Conservation (phyloP, 1,284 basidiomycete species). For the Ceratobasidium sp. region DNA sequence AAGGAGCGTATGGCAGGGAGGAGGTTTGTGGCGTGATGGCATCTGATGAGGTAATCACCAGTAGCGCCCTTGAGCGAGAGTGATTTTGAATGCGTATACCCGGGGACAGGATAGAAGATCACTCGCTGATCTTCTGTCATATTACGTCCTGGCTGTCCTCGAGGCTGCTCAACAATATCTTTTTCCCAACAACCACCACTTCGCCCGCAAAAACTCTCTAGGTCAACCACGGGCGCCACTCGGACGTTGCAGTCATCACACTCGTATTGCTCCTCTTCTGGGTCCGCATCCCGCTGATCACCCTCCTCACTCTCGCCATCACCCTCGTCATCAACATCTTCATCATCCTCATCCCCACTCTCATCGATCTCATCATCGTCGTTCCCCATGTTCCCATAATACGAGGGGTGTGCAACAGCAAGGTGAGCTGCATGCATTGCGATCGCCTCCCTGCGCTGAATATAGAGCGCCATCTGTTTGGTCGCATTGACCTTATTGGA, state of each 20-base stretch:
- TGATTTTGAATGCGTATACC: not conserved
- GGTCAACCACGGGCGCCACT: too few relatives aligned
- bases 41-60: not conserved
- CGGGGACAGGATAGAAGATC: too few relatives aligned
- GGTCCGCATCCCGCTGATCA: too few relatives aligned
- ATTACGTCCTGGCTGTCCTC: too few relatives aligned
- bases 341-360: not conserved
- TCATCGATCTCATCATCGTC: not conserved
- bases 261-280: too few relatives aligned
- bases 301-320: not conserved
- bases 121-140: too few relatives aligned
- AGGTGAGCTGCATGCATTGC: constrained; percentile 33
- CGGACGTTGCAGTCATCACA: too few relatives aligned
- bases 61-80: not conserved
- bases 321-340: not conserved
- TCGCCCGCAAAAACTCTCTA: too few relatives aligned
- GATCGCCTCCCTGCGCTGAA: constrained; percentile 40
- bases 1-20: not conserved
- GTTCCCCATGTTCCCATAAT: not conserved
- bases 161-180: too few relatives aligned
- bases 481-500: constrained; percentile 40
- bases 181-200: too few relatives aligned
- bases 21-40: not conserved
- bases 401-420: too few relatives aligned
- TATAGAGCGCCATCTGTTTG: constrained; percentile 43